A percentile compares a stretch with the other conserved stretches of the same genome.
Evolutionary conservation across 805 yeast species (phyloP).

Genomic region (Metschnikowia amazonensis): DNA sequence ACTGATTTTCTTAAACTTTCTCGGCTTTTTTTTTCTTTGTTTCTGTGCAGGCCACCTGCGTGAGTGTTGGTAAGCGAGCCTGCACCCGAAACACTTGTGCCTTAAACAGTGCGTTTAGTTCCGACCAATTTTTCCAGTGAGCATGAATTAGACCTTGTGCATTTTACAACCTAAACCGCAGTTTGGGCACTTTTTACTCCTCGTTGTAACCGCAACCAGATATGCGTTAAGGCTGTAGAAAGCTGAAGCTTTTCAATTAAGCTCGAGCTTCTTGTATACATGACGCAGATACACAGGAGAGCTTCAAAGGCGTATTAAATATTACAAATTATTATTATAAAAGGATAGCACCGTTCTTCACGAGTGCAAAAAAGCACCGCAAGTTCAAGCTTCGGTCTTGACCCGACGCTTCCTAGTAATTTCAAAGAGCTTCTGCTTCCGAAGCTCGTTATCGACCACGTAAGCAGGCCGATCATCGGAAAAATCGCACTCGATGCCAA

Average conservation of each 20-base stretch:
- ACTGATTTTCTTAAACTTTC: neutral
- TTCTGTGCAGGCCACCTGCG: constrained; percentile 3
- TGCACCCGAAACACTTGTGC: neutral
- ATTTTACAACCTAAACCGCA: neutral
- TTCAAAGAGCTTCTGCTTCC: constrained; percentile 32
- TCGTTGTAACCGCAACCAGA: too few relatives aligned
- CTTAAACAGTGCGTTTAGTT: neutral
- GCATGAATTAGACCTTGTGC: constrained; percentile 1
- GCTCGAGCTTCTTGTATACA: neutral
- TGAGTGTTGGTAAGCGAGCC: constrained; percentile 1
- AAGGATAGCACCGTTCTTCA: neutral
- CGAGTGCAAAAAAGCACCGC: neutral
- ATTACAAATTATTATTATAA: constrained; percentile 1
- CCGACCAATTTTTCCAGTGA: constrained; percentile 2
- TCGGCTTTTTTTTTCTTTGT: too few relatives aligned
- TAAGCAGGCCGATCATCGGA: constrained; percentile 37
- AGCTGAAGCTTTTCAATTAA: neutral
- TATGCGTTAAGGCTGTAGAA: too few relatives aligned
- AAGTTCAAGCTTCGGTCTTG: neutral
- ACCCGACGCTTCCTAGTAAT: constrained; percentile 19
- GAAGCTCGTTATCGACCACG: constrained; percentile 31
- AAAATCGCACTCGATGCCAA: constrained; percentile 42
- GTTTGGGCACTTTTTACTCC: neutral
- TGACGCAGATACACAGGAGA: too few relatives aligned
- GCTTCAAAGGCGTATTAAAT: neutral